Evolutionary conservation across 2,329 filamentous ascomycete genomes (phyloP).

Genomic region (Scorias spongiosa): DNA sequence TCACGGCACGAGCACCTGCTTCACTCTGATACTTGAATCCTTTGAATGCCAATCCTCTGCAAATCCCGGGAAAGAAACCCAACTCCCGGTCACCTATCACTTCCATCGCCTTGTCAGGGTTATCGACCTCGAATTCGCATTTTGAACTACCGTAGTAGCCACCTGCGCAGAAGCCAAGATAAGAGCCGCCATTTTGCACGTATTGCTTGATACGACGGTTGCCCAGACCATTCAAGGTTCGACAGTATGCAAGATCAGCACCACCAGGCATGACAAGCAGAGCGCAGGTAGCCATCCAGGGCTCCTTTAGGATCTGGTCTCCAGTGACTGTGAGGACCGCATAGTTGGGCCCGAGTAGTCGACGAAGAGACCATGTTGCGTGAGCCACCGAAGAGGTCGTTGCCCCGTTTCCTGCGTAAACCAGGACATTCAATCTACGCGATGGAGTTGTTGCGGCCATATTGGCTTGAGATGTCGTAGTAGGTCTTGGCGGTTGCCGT

Average conservation of each 20-base stretch:
- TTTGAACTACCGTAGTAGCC: slow-evolving; percentile 72
- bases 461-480: background rate
- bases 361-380: slow-evolving; percentile 71
- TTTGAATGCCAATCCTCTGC: slow-evolving; percentile 70
- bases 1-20: slow-evolving; percentile 59
- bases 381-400: slow-evolving; percentile 82
- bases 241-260: slow-evolving; percentile 85
- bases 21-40: slow-evolving; percentile 90
- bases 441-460: slow-evolving; percentile 19
- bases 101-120: slow-evolving; percentile 50
- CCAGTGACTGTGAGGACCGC: slow-evolving; percentile 77
- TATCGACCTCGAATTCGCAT: slow-evolving; percentile 87
- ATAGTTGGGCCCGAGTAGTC: slow-evolving; percentile 77
- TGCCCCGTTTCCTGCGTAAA: slow-evolving; percentile 79
- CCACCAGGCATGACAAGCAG: slow-evolving; percentile 86
- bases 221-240: slow-evolving; percentile 70
- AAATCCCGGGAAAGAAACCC: slow-evolving; percentile 73
- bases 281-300: slow-evolving; percentile 76
- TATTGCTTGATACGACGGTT: slow-evolving; percentile 75
- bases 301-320: slow-evolving; percentile 69
- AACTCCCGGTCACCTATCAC: slow-evolving; percentile 77
- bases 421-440: slow-evolving; percentile 73
- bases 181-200: slow-evolving; percentile 70
- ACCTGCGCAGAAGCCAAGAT: slow-evolving; percentile 85
- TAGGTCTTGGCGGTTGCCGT: background rate